These are phyloP conservation scores for Colletotrichum australisinense DNA, from an alignment of 2,329 filamentous ascomycete genomes.

Conservation along the genomic window DNA sequence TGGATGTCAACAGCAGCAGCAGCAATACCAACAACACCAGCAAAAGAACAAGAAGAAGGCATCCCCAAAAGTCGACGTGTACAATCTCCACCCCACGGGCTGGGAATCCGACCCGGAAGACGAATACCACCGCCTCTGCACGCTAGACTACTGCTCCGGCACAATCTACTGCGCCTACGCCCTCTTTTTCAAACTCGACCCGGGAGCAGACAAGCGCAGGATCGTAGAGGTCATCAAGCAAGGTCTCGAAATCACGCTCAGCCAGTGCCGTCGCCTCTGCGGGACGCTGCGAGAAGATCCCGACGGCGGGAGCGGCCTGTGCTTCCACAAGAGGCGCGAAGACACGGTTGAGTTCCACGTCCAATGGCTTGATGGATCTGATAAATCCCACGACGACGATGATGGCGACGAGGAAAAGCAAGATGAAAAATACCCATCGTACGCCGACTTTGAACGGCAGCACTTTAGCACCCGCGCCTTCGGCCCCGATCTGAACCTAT, in stretches of 20 bases:
- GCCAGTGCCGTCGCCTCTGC: conserved; percentile 50
- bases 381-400: too few relatives aligned
- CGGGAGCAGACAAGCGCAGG: not conserved
- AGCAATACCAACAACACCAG: too few relatives aligned
- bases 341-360: not conserved
- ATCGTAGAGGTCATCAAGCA: conserved; percentile 42
- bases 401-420: too few relatives aligned
- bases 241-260: conserved; percentile 50
- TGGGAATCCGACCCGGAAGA: conserved; percentile 51
- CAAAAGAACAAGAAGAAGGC: not conserved
- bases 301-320: conserved; percentile 46
- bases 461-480: not conserved
- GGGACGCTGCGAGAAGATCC: conserved; percentile 52
- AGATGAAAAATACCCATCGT: not conserved
- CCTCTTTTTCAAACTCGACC: conserved; percentile 49
- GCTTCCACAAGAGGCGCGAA: conserved; percentile 41
- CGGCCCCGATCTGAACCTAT: not conserved
- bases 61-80: conserved; percentile 37
- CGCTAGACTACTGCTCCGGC: conserved; percentile 48
- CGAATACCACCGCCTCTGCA: conserved; percentile 50
- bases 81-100: conserved; percentile 45
- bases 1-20: too few relatives aligned
- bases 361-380: not conserved
- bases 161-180: conserved; percentile 51
- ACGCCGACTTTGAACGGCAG: not conserved